Base-by-base conservation (phyloP, 306 rosid species). In the Castanea sativa region DNA sequence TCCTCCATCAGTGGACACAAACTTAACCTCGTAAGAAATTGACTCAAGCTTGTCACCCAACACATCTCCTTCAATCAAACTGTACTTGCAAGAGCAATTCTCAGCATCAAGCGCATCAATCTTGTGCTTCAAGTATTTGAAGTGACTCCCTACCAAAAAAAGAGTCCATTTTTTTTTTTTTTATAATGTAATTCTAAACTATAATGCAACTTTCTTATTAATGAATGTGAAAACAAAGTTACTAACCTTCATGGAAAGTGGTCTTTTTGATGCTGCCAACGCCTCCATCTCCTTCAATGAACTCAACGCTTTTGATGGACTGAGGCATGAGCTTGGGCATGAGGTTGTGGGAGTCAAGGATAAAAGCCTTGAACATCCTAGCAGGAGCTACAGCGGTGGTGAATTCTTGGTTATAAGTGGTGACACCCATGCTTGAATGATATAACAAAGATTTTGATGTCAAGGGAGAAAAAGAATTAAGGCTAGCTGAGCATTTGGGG, bases 261-360 rank as follows among this genome's bases (percentile, higher is more conserved):
- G 71, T 59, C 73, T 72, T 68, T 56, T 74, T 85, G 73, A 85
- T 81, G 75, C 78, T 73, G 63, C 88, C 88, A 11, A 20, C 74
- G 55, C 88, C 83, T 4, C 85, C 88, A 0, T 85, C 73, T 6
- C 85, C 88, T 2, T 81, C 67, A 52, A 78, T 55, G 61, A 85
- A 70, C 8, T 85, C 76, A 38, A 85, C 74, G 51, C 73, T 73
- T 55, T 85, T 64, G 41, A 81, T 81, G 77, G 83, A 82, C 18
- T 70, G 81, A 32, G 88, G 83, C 78, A 85, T 57, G 56, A 81
- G 78, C 64, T 78, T 85, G 51, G 82, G 88, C 53, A 85, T 57
- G 64, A 81, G 83, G 74, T 69, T 78, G 69, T 78, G 80, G 23
- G 83, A 71, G 52, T 85, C 83, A 2, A 74, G 43, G 84, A 81